A percentile compares a stretch with the other conserved stretches of the same genome.
phyloP scores from a whole-genome alignment of 169 alveolate genomes.

The Besnoitia besnoiti region DNA sequence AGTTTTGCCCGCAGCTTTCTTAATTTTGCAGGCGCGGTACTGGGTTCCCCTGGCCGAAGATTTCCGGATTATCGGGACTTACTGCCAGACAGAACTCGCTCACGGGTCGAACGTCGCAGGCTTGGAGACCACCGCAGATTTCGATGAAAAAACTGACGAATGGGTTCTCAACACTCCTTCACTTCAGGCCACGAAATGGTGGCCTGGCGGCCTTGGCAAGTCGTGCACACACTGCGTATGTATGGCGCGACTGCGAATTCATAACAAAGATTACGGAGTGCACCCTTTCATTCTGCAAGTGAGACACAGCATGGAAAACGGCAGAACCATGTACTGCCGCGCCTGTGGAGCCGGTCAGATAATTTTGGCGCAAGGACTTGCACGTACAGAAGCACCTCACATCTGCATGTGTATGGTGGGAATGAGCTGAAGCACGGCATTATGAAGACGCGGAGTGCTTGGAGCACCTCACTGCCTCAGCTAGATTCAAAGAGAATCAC shows the following conservation, averaged over 20 bases:
- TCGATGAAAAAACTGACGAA: slow-evolving; percentile 59
- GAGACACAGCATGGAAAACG: background rate
- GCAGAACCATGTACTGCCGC: no score
- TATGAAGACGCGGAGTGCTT: no score
- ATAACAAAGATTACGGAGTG: slow-evolving; percentile 66
- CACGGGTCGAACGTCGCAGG: slow-evolving; percentile 72
- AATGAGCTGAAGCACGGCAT: no score
- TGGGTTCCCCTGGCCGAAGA: slow-evolving; percentile 70
- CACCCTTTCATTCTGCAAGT: slow-evolving; percentile 72
- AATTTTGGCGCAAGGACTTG: no score
- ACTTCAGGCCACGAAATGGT: slow-evolving; percentile 69
- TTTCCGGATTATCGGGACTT: slow-evolving; percentile 71
- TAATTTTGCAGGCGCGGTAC: slow-evolving; percentile 8
- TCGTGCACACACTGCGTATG: slow-evolving; percentile 67
- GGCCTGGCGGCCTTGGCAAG: slow-evolving; percentile 74
- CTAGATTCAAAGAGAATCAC: no score
- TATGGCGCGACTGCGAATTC: slow-evolving; percentile 68
- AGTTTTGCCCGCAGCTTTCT: no score
- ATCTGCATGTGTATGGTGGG: no score
- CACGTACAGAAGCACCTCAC: no score
- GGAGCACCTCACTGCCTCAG: no score
- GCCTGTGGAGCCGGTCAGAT: no score
- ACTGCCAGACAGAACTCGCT: slow-evolving; percentile 70
- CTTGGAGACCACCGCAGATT: slow-evolving; percentile 65
- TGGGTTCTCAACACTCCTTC: slow-evolving; percentile 65